Evolutionary conservation across 2,329 filamentous ascomycete genomes (phyloP).

Genomic region (Hypomyces perniciosus): DNA sequence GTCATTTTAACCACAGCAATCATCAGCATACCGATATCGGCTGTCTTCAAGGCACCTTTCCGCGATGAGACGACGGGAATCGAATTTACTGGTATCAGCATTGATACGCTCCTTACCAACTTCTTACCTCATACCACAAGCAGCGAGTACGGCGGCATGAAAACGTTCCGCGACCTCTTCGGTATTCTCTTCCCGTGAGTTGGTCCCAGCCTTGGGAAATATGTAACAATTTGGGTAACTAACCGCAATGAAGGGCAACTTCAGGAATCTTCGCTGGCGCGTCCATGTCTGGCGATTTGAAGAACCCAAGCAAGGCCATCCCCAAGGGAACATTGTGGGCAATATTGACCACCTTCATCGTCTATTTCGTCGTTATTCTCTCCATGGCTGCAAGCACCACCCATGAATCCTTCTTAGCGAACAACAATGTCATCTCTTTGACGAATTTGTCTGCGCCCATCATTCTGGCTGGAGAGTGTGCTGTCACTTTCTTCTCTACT

Average conservation of each 20-base stretch:
- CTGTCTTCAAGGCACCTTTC: conserved; percentile 63
- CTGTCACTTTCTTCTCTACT: conserved; percentile 77
- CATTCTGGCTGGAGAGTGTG: conserved; percentile 75
- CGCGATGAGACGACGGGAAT: conserved; percentile 55
- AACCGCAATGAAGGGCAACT: conserved; percentile 33
- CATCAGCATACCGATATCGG: conserved; percentile 77
- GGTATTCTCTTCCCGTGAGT: conserved; percentile 70
- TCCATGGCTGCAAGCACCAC: conserved; percentile 73
- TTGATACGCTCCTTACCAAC: conserved; percentile 67
- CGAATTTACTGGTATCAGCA: conserved; percentile 70
- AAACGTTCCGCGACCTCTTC: conserved; percentile 76
- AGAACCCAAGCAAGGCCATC: conserved; percentile 76
- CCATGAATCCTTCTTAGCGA: conserved; percentile 64
- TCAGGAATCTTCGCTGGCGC: conserved; percentile 63
- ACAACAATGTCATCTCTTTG: conserved; percentile 74
- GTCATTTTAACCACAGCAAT: conserved; percentile 66
- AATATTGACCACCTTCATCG: conserved; percentile 66
- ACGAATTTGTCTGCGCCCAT: conserved; percentile 70
- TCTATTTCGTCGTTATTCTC: conserved; percentile 71
- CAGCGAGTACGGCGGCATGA: conserved; percentile 54
- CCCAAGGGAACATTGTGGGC: conserved; percentile 78
- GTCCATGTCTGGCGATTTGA: conserved; percentile 84
- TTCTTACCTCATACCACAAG: conserved; percentile 63
- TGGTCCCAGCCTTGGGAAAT: conserved; percentile 12
- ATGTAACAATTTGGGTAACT: conserved; percentile 7